Evolutionary conservation across 192 early-diverging fungal genomes (phyloP), one percentile per base, ranked within the genome.

Genomic region (Chytriomyces hyalinus): DNA sequence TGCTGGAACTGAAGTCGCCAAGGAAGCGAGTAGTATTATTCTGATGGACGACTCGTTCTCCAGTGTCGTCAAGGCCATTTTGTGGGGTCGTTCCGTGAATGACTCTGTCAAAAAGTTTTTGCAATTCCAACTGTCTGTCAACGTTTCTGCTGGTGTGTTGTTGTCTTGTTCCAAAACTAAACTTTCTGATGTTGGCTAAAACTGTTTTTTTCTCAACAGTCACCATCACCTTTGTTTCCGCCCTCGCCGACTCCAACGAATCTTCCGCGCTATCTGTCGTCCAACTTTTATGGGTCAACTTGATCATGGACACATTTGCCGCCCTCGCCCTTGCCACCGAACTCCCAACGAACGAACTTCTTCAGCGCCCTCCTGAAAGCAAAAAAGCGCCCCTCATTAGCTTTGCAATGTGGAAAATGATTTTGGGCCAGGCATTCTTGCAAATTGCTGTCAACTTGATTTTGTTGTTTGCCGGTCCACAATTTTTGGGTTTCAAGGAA

Each of bases 111-210:
- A 92, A 61, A 99, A 98, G 87, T 99, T 99, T 74, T 80, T 98
- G 80, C 95, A 98, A 87, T 98, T 97, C 87, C 96, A 98, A 81
- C 80, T 99, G 28, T 96, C 96, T 0, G 96, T 97, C 78, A 99
- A 99, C 80, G 80, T 98, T 17, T 76, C 59, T 65, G 82, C 76
- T 43, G 67, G 24, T 69, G 2, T 85, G 87, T 59, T 26, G n/a
- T n/a, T n/a, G n/a, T n/a, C n/a, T n/a, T n/a, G n/a, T n/a, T n/a
- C n/a, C n/a, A n/a, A n/a, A n/a, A n/a, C n/a, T n/a, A n/a, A 75
- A 86, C 48, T 71, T 86, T 17, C 86, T 85, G 1, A 66, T 78
- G 46, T 71, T 89, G 85, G 83, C 7, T 87, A 89, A 71, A 85
- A 91, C 65, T 91, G 92, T 11, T 11, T 89, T 94, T 43, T 86